Evolutionary conservation across 164 flowering plant species (phyloP), one percentile per base, ranked within the genome.

Genomic region (Aristolochia fimbriata): DNA sequence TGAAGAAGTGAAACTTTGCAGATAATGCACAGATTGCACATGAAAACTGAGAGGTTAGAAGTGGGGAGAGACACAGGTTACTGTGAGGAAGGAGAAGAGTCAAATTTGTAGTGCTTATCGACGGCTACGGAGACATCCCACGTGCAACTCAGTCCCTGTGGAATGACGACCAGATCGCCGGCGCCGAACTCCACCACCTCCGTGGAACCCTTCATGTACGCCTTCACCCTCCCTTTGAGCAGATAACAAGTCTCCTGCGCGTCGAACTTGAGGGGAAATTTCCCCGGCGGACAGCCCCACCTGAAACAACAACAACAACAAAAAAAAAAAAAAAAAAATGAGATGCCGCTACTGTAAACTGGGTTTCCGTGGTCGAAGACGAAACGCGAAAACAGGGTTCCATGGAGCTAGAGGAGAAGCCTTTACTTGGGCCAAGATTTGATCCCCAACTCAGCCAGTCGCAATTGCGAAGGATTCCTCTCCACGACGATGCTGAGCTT

Each of bases 211-310:
- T 80, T 87, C 0, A 76, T 71, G 66, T 80, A 80, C 0, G 76
- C 93, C 60, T 76, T 87, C 64, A 91, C 97, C 69, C 75, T 87
- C 20, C 97, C 97, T 69, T 77, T 84, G 62, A 91, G 52, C 15
- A 91, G 50, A 63, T 91, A 91, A 49, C 97, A 91, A 7, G 86
- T 91, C 74, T 87, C 85, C 57, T 84, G 79, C 15, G 92, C 95
- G 48, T 91, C 97, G 53, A 76, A 91, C 64, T 86, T 91, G 31
- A 91, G 74, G 52, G 85, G 88, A 65, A 78, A 91, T 54, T 76
- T 86, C 51, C 95, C 97, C 0, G 95, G 91, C 5, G 89, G 77
- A 59, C 95, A 91, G 15, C 87, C 97, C 97, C 95, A 91, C 68
- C 97, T 90, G 30, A 13, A 55, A 54, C 52, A 15, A 43, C 20